Evolutionary conservation across 2,329 filamentous ascomycete species (phyloP), one percentile per base, ranked within the genome.

Genomic region (Tolypocladium cylindrosporum): DNA sequence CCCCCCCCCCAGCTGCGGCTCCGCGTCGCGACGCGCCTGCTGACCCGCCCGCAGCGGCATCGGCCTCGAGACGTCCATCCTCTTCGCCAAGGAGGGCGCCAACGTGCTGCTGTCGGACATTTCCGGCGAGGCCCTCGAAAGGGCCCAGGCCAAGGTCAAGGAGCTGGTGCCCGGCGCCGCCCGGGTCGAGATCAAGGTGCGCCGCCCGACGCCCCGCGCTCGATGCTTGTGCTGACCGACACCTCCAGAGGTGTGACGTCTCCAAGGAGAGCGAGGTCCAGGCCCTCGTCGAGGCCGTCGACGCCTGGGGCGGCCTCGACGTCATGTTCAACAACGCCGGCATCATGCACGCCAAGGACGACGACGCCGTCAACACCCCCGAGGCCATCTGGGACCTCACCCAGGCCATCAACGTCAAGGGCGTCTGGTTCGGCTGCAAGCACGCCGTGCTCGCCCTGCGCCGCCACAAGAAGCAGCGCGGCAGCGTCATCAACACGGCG

Each of bases 301-400:
- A 97, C 73, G 70, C 83, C 58, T 95, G 90, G 89, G 92, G 92
- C 68, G 92, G 92, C 51, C 75, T 94, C 3, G 92, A 97, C 71
- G 79, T 96, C 69, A 90, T 96, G 67, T 97, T 96, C 85, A 97
- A 97, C 84, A 97, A 97, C 72, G 92, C 92, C 31, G 92, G 92
- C 57, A 97, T 97, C 74, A 97, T 97, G 92, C 92, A 96, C 76
- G 86, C 85, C 54, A 80, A 88, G 58, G 88, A 91, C 72, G 86
- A 83, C 68, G 87, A 91, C 72, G 91, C 92, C 54, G 78, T 95
- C 71, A 83, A 88, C 71, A 96, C 91, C 1, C 86, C 90, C 55
- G 91, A 96, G 77, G 86, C 84, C 67, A 92, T 97, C 77, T 97
- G 92, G 92, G 91, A 97, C 68, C 77, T 96, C 64, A 97, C 92